phyloP scores from a whole-genome alignment of 371 early-diverging fungal species.

The Phascolomyces articulosus region DNA sequence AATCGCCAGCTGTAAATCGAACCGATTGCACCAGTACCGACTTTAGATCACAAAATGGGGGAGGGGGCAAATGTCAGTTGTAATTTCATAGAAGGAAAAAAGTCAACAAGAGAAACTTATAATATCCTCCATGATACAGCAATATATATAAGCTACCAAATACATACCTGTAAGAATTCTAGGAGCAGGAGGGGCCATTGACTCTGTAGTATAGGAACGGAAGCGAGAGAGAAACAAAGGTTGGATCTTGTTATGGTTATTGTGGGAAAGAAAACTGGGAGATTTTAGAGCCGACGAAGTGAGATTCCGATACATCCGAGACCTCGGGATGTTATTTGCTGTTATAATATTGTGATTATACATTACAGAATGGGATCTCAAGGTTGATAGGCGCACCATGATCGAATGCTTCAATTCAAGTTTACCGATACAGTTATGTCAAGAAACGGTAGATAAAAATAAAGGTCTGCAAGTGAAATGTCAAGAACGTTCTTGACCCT shows the following conservation, averaged over 20 bases:
- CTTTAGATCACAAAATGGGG: conserved; percentile 39
- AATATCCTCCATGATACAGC: background rate
- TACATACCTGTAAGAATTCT: conserved; percentile 7
- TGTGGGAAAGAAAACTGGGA: background rate
- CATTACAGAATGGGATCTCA: background rate
- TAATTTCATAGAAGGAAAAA: too few relatives aligned
- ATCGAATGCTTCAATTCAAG: too few relatives aligned
- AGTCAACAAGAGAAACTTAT: too few relatives aligned
- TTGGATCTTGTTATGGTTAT: background rate
- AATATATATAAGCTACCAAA: background rate
- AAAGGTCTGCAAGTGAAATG: too few relatives aligned
- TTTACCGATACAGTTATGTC: too few relatives aligned
- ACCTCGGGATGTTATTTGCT: background rate
- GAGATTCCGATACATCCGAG: background rate
- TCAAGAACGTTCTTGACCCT: too few relatives aligned
- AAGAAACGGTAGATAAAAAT: too few relatives aligned
- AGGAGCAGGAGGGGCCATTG: background rate
- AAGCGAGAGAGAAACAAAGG: background rate
- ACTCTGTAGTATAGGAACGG: conserved; percentile 2
- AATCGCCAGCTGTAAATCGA: conserved; percentile 77
- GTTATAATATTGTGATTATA: background rate
- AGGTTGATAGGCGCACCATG: background rate
- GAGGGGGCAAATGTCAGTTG: background rate
- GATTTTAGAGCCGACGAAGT: background rate
- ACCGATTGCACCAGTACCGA: conserved; percentile 87